Evolutionary conservation across 257 asterid genomes (phyloP).

Genomic region (Solanum appendiculatum): DNA sequence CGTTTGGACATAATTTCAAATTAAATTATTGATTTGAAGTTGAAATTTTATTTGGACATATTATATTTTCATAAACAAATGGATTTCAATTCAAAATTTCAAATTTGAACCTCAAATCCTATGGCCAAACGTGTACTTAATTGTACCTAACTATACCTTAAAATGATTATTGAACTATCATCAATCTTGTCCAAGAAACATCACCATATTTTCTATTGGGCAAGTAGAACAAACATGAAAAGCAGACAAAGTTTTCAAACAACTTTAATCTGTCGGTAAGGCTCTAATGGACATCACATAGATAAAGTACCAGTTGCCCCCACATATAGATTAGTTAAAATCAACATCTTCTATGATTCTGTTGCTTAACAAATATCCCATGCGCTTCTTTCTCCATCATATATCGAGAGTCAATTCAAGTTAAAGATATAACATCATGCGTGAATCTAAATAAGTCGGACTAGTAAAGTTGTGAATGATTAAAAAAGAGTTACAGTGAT

Average conservation of each 20-base stretch:
- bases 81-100: not conserved
- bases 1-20: not conserved
- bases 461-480: not conserved
- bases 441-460: not conserved
- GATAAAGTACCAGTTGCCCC: not conserved
- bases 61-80: not conserved
- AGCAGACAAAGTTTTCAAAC: not conserved
- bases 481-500: not conserved
- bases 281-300: not conserved
- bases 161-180: not conserved
- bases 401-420: not conserved
- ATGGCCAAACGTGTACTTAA: not conserved
- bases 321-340: constrained; percentile 9
- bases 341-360: constrained; percentile 9
- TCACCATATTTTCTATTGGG: not conserved
- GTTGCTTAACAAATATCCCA: constrained; percentile 15
- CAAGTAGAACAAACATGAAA: not conserved
- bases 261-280: not conserved
- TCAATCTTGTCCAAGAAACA: not conserved
- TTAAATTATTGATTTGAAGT: not conserved
- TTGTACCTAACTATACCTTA: not conserved
- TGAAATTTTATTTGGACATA: not conserved
- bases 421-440: too few species aligned
- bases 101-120: not conserved
- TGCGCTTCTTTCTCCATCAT: not conserved